A percentile compares a stretch with the other conserved stretches of the same genome.
Conservation (phyloP, 163 green algal genomes). For the Chloromonas sp. region DNA sequence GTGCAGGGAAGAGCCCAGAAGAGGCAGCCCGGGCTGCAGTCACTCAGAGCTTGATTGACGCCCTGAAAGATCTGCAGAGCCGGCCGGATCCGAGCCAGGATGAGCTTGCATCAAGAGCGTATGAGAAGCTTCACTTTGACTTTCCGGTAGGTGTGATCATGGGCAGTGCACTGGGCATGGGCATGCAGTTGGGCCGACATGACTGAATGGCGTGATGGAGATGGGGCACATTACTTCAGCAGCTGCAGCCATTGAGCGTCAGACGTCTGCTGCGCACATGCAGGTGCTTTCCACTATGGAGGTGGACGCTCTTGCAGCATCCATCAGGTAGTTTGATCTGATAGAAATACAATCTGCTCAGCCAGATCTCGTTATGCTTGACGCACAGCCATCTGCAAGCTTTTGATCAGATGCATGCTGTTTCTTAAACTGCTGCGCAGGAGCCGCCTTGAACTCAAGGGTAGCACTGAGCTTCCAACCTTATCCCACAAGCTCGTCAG, state of each 20-base stretch:
- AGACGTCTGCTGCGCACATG: not conserved
- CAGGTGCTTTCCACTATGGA: not conserved
- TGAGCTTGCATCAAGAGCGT: slow-evolving; percentile 4
- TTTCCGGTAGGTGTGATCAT: slow-evolving; percentile 10
- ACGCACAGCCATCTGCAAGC: too few species aligned
- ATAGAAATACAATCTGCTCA: too few species aligned
- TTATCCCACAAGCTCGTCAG: not conserved
- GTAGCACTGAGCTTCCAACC: not conserved
- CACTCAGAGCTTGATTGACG: not conserved
- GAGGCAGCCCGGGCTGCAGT: too few species aligned
- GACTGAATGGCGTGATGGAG: too few species aligned
- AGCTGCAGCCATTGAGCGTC: not conserved
- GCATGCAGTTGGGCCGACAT: too few species aligned
- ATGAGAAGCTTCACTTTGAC: slow-evolving; percentile 23
- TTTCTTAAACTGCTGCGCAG: too few species aligned
- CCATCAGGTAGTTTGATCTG: not conserved
- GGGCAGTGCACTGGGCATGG: too few species aligned
- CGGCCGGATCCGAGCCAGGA: not conserved
- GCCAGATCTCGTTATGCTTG: too few species aligned
- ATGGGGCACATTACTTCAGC: too few species aligned
- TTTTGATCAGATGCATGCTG: too few species aligned
- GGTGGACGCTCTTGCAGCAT: not conserved
- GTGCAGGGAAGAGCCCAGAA: too few species aligned
- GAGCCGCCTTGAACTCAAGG: not conserved
- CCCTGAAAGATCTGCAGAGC: not conserved